A percentile compares a stretch with the other conserved stretches of the same genome.
phyloP scores from a whole-genome alignment of 495 filamentous ascomycete species.

The Xylaria cubensis region DNA sequence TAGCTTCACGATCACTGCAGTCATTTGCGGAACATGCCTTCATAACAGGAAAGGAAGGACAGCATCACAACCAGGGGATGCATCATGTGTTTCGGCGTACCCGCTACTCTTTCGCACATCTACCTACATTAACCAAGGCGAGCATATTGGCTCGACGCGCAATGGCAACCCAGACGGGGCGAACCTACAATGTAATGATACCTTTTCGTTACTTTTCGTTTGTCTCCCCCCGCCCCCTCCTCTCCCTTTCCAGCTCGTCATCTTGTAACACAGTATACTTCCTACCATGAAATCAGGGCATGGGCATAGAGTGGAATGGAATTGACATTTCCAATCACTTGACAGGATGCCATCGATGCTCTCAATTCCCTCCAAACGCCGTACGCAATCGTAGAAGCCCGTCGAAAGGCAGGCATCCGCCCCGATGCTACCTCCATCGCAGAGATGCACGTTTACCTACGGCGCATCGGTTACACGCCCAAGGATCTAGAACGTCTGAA shows the following conservation, averaged over 20 bases:
- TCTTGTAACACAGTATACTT: background rate
- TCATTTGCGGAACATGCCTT: slow-evolving; percentile 1
- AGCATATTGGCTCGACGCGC: slow-evolving; percentile 29
- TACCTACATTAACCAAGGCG: slow-evolving; percentile 23
- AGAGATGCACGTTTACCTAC: slow-evolving; percentile 79
- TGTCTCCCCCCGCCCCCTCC: background rate
- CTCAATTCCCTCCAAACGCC: slow-evolving; percentile 93
- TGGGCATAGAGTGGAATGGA: background rate
- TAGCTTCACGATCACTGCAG: background rate
- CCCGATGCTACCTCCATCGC: slow-evolving; percentile 72
- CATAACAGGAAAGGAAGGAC: background rate
- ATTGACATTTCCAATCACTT: slow-evolving; percentile 18
- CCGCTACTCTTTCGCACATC: slow-evolving; percentile 19
- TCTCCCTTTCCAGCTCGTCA: background rate
- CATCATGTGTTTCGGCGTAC: slow-evolving; percentile 41
- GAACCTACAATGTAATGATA: slow-evolving; percentile 37
- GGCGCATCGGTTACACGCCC: slow-evolving; percentile 76
- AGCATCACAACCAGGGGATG: slow-evolving; percentile 28
- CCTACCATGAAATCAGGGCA: background rate
- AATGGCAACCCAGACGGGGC: slow-evolving; percentile 36
- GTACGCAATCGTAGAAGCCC: slow-evolving; percentile 75
- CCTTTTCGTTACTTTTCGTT: background rate
- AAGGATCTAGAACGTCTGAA: slow-evolving; percentile 78
- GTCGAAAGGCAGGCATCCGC: slow-evolving; percentile 70
- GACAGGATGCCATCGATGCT: slow-evolving; percentile 78